Conservation (phyloP, 2,329 filamentous ascomycete genomes). For the Alternaria postmessia region DNA sequence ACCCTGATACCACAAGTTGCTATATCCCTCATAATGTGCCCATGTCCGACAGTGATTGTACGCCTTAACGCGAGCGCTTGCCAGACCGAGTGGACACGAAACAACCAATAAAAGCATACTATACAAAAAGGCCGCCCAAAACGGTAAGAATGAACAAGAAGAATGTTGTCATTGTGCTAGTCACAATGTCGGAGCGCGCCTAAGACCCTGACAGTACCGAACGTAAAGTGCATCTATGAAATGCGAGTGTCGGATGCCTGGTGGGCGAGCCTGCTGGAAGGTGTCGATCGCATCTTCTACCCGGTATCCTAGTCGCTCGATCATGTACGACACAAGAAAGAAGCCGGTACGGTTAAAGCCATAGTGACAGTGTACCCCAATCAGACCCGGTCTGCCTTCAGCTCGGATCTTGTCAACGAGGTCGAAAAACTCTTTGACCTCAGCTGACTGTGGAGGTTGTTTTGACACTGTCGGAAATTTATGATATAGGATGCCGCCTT, state of each 20-base stretch:
- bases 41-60: neutral
- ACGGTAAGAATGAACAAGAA: neutral
- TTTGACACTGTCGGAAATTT: conserved; percentile 95
- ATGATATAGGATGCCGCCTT: conserved; percentile 62
- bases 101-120: conserved; percentile 2
- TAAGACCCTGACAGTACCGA: conserved; percentile 69
- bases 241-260: conserved; percentile 88
- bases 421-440: conserved; percentile 67
- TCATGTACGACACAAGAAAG: conserved; percentile 88
- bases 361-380: conserved; percentile 94
- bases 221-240: conserved; percentile 87
- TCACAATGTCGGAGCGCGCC: conserved; percentile 42
- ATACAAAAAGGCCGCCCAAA: conserved; percentile 4
- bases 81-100: neutral
- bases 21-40: neutral
- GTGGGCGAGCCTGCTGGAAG: conserved; percentile 76
- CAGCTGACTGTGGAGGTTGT: conserved; percentile 74
- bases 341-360: conserved; percentile 95
- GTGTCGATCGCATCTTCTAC: conserved; percentile 80
- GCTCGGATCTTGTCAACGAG: conserved; percentile 60
- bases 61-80: conserved; percentile 10
- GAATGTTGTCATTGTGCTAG: neutral
- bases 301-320: conserved; percentile 76
- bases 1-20: neutral
- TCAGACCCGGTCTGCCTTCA: conserved; percentile 51